Conservation (phyloP, 2,329 filamentous ascomycete genomes). For the Fusarium devonianum region DNA sequence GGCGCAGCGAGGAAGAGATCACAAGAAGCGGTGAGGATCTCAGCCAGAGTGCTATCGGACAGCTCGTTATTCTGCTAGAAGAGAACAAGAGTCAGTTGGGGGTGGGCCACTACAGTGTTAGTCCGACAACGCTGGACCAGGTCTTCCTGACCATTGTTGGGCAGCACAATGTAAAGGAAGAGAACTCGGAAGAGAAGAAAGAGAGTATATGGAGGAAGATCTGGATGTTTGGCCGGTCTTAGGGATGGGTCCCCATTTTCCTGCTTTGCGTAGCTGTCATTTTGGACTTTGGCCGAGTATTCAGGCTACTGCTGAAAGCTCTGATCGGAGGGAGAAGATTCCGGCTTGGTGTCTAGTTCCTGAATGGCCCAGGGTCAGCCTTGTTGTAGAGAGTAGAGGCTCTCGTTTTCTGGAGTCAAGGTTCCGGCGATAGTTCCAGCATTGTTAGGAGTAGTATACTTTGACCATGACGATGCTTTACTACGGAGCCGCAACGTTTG, state of each 20-base stretch:
- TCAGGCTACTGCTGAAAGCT: neutral
- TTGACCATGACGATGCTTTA: neutral
- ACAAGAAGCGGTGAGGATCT: slow-evolving; percentile 35
- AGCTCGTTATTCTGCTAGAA: slow-evolving; percentile 76
- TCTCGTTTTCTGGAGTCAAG: no score
- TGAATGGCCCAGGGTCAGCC: neutral
- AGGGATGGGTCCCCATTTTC: slow-evolving; percentile 4
- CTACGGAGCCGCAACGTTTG: neutral
- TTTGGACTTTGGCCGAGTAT: neutral
- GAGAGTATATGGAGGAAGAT: slow-evolving; percentile 36
- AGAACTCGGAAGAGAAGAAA: slow-evolving; percentile 59
- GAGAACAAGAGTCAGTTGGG: slow-evolving; percentile 71
- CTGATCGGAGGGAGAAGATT: neutral
- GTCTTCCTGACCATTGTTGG: slow-evolving; percentile 89
- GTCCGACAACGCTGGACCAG: slow-evolving; percentile 86
- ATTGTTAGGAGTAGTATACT: neutral
- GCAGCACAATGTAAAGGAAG: slow-evolving; percentile 79
- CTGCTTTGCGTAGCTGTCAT: no score
- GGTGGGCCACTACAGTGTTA: slow-evolving; percentile 86
- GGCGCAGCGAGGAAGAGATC: slow-evolving; percentile 34
- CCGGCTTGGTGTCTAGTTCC: neutral
- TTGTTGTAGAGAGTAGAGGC: neutral
- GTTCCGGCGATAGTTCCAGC: neutral
- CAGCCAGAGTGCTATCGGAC: slow-evolving; percentile 65
- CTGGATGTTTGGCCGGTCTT: slow-evolving; percentile 36